A percentile compares a stretch with the other conserved stretches of the same genome.
Conservation (phyloP, 2,329 filamentous ascomycete genomes). For the Xylariaceae sp. region DNA sequence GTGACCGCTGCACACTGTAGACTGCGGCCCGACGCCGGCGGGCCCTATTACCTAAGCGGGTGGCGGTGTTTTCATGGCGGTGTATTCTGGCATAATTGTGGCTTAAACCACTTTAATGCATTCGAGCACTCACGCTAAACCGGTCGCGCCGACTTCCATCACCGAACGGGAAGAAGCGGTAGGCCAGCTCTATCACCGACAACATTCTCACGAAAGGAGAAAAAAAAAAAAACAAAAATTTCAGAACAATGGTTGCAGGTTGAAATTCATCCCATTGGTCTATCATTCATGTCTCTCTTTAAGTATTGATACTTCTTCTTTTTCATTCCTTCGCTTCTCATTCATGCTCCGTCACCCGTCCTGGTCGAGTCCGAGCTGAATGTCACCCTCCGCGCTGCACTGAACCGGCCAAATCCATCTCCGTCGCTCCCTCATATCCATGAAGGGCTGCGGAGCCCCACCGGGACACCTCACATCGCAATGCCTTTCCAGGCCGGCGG, state of each 20-base stretch:
- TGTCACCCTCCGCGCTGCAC: background rate
- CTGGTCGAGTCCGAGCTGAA: constrained; percentile 1
- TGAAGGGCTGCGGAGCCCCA: background rate
- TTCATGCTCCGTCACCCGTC: background rate
- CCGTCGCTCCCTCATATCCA: background rate
- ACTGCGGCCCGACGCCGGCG: too few species aligned
- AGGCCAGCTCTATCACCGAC: background rate
- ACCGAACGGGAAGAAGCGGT: too few species aligned
- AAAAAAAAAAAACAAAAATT: background rate
- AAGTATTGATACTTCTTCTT: background rate
- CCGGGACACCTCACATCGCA: constrained; percentile 13
- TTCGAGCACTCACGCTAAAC: background rate
- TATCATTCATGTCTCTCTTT: constrained; percentile 10
- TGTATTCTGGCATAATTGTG: constrained; percentile 5
- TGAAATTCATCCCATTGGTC: background rate
- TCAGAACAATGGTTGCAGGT: background rate
- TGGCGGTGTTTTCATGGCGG: background rate
- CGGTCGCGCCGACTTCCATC: background rate
- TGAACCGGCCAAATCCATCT: background rate
- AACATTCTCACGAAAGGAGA: background rate
- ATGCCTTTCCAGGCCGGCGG: constrained; percentile 21
- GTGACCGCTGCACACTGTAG: too few species aligned
- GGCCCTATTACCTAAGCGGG: background rate
- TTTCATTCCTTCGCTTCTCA: background rate
- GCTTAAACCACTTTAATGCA: background rate